Evolutionary conservation across 257 asterid species (phyloP).

Genomic region (Phtheirospermum japonicum): DNA sequence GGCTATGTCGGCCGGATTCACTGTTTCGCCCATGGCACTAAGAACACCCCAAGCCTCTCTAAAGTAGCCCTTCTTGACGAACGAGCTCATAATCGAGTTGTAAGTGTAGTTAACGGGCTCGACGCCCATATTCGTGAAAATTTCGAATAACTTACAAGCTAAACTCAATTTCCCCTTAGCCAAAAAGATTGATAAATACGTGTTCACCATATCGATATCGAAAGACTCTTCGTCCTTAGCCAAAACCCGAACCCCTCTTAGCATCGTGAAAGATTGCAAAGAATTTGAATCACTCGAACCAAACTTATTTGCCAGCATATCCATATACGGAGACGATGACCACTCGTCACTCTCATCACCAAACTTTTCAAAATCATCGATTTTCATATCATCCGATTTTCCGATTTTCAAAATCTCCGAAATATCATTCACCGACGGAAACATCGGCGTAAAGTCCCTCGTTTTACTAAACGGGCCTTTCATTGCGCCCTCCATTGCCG

Average conservation of each 20-base stretch:
- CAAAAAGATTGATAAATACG: conserved; percentile 77
- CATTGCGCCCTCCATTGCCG: conserved; percentile 69
- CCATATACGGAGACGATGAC: conserved; percentile 97
- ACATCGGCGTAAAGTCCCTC: conserved; percentile 65
- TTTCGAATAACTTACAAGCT: conserved; percentile 89
- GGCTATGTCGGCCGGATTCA: conserved; percentile 72
- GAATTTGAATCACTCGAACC: conserved; percentile 30
- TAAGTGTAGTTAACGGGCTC: conserved; percentile 74
- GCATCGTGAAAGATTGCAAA: conserved; percentile 37
- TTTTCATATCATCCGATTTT: conserved; percentile 27
- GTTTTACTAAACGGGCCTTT: conserved; percentile 58
- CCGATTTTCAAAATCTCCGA: conserved; percentile 46
- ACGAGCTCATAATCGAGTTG: conserved; percentile 87
- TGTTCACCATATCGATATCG: conserved; percentile 82
- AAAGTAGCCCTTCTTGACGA: conserved; percentile 88
- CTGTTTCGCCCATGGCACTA: conserved; percentile 62
- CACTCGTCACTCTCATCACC: conserved; percentile 55
- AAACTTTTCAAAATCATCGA: conserved; percentile 26
- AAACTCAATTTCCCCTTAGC: conserved; percentile 87
- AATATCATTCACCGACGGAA: conserved; percentile 52
- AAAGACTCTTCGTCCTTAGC: conserved; percentile 69
- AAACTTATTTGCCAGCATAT: conserved; percentile 54
- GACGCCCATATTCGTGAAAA: conserved; percentile 62
- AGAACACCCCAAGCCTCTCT: conserved; percentile 84
- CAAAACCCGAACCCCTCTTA: conserved; percentile 60